A percentile compares a stretch with the other conserved stretches of the same genome.
phyloP scores from a whole-genome alignment of 352 stramenopile species.

The Phytopythium montanum region DNA sequence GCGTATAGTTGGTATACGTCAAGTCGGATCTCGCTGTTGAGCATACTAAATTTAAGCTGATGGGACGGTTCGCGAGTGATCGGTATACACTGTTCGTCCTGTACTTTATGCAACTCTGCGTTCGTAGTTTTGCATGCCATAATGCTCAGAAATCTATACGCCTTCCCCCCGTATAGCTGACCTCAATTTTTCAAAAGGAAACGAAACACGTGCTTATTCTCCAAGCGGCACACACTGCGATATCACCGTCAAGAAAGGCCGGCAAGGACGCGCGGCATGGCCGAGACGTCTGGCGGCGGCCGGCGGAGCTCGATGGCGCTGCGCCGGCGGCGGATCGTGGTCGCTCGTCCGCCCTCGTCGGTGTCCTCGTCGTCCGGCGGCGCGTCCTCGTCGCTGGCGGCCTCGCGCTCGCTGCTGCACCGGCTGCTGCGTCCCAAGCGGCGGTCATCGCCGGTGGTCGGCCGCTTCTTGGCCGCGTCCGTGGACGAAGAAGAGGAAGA shows the following conservation, averaged over 20 bases:
- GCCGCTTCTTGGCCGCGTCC: constrained; percentile 8
- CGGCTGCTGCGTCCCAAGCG: constrained; percentile 17
- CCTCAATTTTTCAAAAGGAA: constrained; percentile 2
- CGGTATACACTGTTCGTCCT: background rate
- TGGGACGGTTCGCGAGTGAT: no score
- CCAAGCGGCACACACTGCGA: background rate
- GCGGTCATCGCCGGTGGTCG: background rate
- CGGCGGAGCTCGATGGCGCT: constrained; percentile 5
- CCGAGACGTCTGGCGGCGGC: background rate
- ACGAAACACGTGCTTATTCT: background rate
- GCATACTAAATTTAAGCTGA: no score
- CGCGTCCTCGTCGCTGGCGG: constrained; percentile 9
- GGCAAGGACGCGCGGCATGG: background rate
- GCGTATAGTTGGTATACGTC: background rate
- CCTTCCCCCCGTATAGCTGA: background rate
- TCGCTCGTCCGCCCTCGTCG: constrained; percentile 11
- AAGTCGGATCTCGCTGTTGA: no score
- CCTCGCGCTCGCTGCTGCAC: constrained; percentile 13
- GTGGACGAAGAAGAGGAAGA: constrained; percentile 5
- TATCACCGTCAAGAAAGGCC: background rate
- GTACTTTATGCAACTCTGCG: background rate
- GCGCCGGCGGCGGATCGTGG: constrained; percentile 4
- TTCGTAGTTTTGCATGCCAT: background rate
- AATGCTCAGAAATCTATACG: background rate
- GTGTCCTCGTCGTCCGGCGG: constrained; percentile 7